These are phyloP conservation scores for Hericium coralloides DNA, from an alignment of 768 basidiomycete species.

Conservation along the genomic window DNA sequence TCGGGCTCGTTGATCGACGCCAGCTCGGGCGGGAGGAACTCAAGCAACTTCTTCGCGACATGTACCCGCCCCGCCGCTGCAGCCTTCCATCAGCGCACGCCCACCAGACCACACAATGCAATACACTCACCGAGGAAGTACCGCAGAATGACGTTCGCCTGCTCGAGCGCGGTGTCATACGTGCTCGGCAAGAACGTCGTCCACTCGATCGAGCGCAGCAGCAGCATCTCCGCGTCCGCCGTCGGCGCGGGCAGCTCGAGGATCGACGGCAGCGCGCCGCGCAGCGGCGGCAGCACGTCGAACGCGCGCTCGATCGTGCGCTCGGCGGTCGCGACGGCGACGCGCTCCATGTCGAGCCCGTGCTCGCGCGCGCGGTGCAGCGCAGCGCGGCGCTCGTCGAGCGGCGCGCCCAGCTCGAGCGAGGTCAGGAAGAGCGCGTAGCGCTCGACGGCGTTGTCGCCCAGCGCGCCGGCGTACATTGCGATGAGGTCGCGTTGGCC, in stretches of 20 bases:
- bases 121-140: conserved; percentile 76
- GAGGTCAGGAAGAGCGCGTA: conserved; percentile 88
- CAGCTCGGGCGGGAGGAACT: conserved; percentile 55
- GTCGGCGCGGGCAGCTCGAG: conserved; percentile 20
- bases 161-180: conserved; percentile 68
- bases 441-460: conserved; percentile 84
- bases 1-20: conserved; percentile 57
- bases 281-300: conserved; percentile 24
- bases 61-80: conserved; percentile 68
- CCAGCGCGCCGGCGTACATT: conserved; percentile 86
- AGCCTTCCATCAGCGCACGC: background rate
- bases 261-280: conserved; percentile 6
- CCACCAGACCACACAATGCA: background rate
- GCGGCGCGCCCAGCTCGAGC: conserved; percentile 53
- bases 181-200: conserved; percentile 72
- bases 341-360: conserved; percentile 72
- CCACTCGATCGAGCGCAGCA: conserved; percentile 92
- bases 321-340: conserved; percentile 77
- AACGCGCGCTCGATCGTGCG: conserved; percentile 65
- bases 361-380: conserved; percentile 74
- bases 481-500: conserved; percentile 84
- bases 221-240: conserved; percentile 47
- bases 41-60: conserved; percentile 51
- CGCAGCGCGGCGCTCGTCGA: conserved; percentile 57
- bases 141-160: conserved; percentile 80